phyloP scores from a whole-genome alignment of 495 filamentous ascomycete genomes.

The Melanomma pulvis-pyrius region DNA sequence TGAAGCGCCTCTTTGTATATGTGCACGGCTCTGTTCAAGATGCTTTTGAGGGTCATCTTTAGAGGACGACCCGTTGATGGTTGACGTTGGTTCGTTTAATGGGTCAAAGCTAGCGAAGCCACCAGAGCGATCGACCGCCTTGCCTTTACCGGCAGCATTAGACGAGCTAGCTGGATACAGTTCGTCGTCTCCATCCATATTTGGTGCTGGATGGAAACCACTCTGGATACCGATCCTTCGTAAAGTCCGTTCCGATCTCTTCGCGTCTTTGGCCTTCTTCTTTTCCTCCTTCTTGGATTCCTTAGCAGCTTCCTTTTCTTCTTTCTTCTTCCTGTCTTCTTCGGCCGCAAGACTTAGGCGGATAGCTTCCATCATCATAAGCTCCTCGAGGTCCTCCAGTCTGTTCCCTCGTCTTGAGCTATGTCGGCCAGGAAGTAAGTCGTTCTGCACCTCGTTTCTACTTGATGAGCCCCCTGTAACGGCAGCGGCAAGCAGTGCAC shows the following conservation, averaged over 20 bases:
- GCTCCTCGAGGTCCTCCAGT: constrained; percentile 88
- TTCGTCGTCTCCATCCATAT: constrained; percentile 16
- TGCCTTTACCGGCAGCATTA: constrained; percentile 68
- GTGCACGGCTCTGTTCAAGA: constrained; percentile 39
- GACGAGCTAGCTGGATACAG: constrained; percentile 15
- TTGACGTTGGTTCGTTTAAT: constrained; percentile 42
- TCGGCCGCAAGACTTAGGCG: constrained; percentile 84
- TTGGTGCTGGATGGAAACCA: constrained; percentile 19
- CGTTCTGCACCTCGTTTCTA: constrained; percentile 47
- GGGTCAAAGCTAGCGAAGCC: constrained; percentile 40
- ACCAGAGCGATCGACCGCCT: constrained; percentile 68
- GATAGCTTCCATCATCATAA: constrained; percentile 99
- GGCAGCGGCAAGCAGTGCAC: constrained; percentile 36
- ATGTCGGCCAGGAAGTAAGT: constrained; percentile 55
- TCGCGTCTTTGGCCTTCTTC: constrained; percentile 72
- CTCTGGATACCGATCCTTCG: constrained; percentile 59
- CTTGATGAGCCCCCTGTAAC: constrained; percentile 21
- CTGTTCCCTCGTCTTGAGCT: constrained; percentile 62
- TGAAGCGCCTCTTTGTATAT: constrained; percentile 42
- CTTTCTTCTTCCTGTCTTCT: constrained; percentile 80
- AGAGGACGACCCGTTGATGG: constrained; percentile 36
- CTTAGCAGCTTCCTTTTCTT: constrained; percentile 78
- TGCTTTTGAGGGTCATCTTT: constrained; percentile 43
- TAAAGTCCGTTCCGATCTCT: constrained; percentile 69
- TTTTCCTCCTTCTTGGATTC: constrained; percentile 83